Conservation (phyloP, 2,329 filamentous ascomycete genomes). For the Alternaria atra region DNA sequence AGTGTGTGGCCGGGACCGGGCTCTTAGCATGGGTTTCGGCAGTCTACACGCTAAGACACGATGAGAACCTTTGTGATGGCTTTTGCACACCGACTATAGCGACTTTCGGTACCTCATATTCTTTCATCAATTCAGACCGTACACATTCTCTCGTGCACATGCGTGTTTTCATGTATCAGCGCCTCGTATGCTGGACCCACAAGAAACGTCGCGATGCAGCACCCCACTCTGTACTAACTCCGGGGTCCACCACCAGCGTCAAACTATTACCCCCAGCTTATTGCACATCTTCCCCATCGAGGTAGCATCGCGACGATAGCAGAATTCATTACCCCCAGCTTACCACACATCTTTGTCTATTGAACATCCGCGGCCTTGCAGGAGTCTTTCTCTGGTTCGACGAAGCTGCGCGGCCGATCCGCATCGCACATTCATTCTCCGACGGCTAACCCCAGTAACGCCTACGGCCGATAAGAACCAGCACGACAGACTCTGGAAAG, state of each 20-base stretch:
- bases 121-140: not conserved
- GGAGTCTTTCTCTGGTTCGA: not conserved
- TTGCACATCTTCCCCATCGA: conserved; percentile 1
- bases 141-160: not conserved
- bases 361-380: conserved; percentile 14
- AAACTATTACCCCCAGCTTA: conserved; percentile 22
- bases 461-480: not conserved
- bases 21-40: conserved; percentile 4
- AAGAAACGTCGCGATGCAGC: not conserved
- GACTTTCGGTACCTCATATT: not conserved
- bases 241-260: not conserved
- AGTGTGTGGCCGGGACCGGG: conserved; percentile 46
- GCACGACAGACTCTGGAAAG: not conserved
- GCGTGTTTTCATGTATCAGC: not conserved
- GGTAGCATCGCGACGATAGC: not conserved
- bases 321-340: conserved; percentile 17
- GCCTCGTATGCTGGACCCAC: not conserved
- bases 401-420: conserved; percentile 13
- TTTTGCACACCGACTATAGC: not conserved
- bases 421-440: conserved; percentile 15
- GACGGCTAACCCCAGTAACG: not conserved
- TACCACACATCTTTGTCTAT: not conserved
- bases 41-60: not conserved
- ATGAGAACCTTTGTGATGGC: not conserved
- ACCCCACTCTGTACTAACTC: conserved; percentile 7